Percentiles rank a stretch among this genome's conserved stretches.
These are phyloP conservation scores for Penicillium sp. DNA, from an alignment of 2,329 filamentous ascomycete species.

Conservation along the genomic window DNA sequence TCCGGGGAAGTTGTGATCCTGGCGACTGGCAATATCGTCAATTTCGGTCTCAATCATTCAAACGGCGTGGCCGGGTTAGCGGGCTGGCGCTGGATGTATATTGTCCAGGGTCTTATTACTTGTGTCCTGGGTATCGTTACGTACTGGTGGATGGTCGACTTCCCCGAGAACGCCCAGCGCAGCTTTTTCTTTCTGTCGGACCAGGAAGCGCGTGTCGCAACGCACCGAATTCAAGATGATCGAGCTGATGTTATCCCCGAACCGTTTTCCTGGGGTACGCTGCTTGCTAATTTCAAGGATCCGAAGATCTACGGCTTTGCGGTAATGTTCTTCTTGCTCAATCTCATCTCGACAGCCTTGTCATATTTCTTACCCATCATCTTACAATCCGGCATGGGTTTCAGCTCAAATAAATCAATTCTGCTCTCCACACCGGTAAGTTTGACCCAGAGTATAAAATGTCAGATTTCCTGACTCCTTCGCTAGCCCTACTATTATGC, in stretches of 20 bases:
- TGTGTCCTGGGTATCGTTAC: conserved; percentile 59
- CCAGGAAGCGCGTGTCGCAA: conserved; percentile 57
- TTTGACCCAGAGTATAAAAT: background rate
- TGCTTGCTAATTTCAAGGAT: conserved; percentile 59
- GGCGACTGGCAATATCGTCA: conserved; percentile 66
- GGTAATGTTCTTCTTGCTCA: conserved; percentile 62
- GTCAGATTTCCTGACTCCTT: background rate
- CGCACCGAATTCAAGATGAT: conserved; percentile 60
- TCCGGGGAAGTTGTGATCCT: conserved; percentile 65
- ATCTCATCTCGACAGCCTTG: conserved; percentile 64
- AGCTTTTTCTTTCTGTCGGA: conserved; percentile 60
- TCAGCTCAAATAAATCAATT: conserved; percentile 55
- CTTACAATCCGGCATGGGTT: conserved; percentile 57
- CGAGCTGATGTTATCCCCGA: conserved; percentile 60
- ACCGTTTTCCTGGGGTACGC: conserved; percentile 55
- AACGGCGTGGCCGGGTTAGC: conserved; percentile 56
- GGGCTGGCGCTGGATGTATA: conserved; percentile 70
- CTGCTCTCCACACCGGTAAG: conserved; percentile 60
- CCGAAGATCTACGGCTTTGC: conserved; percentile 65
- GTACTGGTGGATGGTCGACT: conserved; percentile 71
- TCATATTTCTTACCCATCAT: conserved; percentile 66
- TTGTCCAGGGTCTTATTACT: conserved; percentile 64
- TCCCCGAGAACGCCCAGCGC: conserved; percentile 60
- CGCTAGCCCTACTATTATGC: conserved; percentile 64
- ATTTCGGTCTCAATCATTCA: conserved; percentile 66